Evolutionary conservation across 1,284 basidiomycete species (phyloP), one percentile per base, ranked within the genome.

Genomic region (Microbotryum saponariae): DNA sequence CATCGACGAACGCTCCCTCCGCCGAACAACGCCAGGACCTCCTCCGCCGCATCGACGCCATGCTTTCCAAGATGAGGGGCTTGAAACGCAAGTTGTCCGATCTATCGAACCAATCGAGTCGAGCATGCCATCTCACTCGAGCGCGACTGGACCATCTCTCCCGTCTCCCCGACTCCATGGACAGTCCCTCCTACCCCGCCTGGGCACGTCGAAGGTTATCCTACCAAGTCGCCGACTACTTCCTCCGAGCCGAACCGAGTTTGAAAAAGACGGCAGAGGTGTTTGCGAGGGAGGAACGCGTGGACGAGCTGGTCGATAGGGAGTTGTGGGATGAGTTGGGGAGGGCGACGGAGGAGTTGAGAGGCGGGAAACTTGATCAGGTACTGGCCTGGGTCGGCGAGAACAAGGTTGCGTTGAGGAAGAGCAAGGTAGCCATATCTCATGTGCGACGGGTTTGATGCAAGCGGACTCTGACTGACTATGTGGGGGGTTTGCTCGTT

Each of bases 381-480:
- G 94, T 93, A 6, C 79, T 99, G 50, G 82, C 84, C 18, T 99
- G 94, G 94, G 97, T 93, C 71, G 90, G 84, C 62, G 96, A 99
- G 80, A 97, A 99, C 77, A 89, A 94, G 75, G 83, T 85, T 33
- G 86, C 89, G 9, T 80, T 98, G 60, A 85, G 90, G 62, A 97
- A 97, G 79, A 83, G 86, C 72, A 91, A 89, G 81, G 91, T 87
- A 61, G 66, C 81, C 73, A 33, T 56, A 47, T 21, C 21, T 18
- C 21, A 20, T 21, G 27, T 14, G 56, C 21, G 14, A 27, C 16
- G 3, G 5, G 12, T 18, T 42, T 4, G 37, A 42, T 42, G 3
- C 31, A 18, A 18, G 37, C 12, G 16, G 16, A 1, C 16, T 18
- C 6, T 42, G 37, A 18, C 37, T 42, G 37, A 42, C 37, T 42